Evolutionary conservation across 345 rosid genomes (phyloP).

Genomic region (Eucalyptus viminalis): DNA sequence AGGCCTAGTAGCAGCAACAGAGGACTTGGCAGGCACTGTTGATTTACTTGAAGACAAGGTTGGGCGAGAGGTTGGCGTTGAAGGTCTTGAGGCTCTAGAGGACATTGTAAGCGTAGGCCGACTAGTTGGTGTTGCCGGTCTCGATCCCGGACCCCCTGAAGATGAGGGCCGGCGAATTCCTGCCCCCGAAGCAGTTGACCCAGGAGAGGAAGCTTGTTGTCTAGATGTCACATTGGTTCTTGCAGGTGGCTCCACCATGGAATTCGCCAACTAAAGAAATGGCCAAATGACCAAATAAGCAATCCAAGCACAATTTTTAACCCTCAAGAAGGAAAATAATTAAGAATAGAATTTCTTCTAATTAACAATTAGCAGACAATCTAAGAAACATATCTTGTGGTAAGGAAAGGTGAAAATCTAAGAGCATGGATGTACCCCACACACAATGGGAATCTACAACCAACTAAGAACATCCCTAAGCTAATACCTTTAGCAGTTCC

Average conservation of each 20-base stretch:
- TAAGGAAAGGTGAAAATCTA: not conserved
- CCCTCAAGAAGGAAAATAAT: not conserved
- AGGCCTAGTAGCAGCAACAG: conserved; percentile 21
- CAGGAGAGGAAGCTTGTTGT: conserved; percentile 63
- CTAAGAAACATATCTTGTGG: not conserved
- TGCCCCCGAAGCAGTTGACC: conserved; percentile 45
- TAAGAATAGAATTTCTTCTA: not conserved
- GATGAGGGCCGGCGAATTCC: conserved; percentile 83
- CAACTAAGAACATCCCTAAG: not conserved
- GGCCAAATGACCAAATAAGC: not conserved
- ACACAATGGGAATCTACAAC: not conserved
- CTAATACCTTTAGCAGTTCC: not conserved
- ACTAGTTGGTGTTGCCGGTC: conserved; percentile 86
- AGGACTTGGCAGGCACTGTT: conserved; percentile 18
- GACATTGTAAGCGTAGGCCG: conserved; percentile 44
- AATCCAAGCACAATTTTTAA: not conserved
- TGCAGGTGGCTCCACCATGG: conserved; percentile 51
- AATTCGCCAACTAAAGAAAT: conserved; percentile 48
- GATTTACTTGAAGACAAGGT: conserved; percentile 50
- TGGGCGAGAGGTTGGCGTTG: conserved; percentile 80
- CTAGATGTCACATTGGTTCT: conserved; percentile 44
- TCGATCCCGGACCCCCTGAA: conserved; percentile 92
- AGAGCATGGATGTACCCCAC: not conserved
- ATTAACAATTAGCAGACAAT: not conserved
- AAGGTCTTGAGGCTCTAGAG: conserved; percentile 59